These are phyloP conservation scores for Solanum megistacrolobum DNA, from an alignment of 257 asterid genomes.

Conservation along the genomic window DNA sequence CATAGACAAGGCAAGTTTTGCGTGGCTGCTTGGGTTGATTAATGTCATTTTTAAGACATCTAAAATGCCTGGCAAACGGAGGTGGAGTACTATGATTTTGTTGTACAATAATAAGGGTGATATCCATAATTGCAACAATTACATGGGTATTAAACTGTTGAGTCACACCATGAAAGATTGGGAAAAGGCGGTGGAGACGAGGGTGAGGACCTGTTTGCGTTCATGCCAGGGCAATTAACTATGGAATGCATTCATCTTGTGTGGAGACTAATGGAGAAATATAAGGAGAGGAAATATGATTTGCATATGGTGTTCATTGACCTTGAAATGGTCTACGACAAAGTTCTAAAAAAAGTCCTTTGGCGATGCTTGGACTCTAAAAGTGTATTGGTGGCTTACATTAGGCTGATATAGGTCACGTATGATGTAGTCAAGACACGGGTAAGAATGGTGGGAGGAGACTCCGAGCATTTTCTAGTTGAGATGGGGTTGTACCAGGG, in stretches of 20 bases:
- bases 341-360: not conserved
- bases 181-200: not conserved
- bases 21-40: not conserved
- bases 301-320: not conserved
- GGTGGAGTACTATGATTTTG: not conserved
- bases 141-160: not conserved
- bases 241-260: not conserved
- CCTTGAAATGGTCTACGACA: not conserved
- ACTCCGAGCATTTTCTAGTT: not conserved
- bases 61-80: not conserved
- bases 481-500: not conserved
- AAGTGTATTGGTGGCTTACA: not conserved
- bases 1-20: not conserved
- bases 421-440: not conserved
- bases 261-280: not conserved
- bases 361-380: not conserved
- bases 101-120: not conserved
- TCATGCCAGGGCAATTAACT: not conserved
- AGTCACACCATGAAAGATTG: not conserved
- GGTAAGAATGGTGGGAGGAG: not conserved
- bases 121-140: not conserved
- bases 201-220: not conserved
- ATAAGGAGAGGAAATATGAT: not conserved
- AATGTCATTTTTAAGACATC: not conserved
- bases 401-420: not conserved